A percentile compares a stretch with the other conserved stretches of the same genome.
Conservation (phyloP, 2,329 filamentous ascomycete species). For the Chrysoporthe austroafricana region DNA sequence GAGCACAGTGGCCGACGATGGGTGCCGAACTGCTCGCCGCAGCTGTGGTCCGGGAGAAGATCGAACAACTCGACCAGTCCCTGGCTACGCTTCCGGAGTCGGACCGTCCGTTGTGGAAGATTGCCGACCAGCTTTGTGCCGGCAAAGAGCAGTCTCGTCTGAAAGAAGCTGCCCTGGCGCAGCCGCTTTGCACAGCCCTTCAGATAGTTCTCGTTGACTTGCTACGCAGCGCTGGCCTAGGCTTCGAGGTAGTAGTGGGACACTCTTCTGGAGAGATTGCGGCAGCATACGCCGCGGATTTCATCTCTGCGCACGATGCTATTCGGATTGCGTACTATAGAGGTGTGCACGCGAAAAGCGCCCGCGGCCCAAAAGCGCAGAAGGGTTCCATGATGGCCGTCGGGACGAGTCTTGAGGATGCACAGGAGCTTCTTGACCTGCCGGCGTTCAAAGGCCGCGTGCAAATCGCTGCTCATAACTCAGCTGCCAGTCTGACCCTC, state of each 20-base stretch:
- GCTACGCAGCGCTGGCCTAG: constrained; percentile 37
- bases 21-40: constrained; percentile 37
- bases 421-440: constrained; percentile 21
- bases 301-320: constrained; percentile 35
- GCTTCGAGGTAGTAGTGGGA: constrained; percentile 35
- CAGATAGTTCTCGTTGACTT: constrained; percentile 47
- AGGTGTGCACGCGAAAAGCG: constrained; percentile 31
- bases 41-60: constrained; percentile 28
- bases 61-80: constrained; percentile 30
- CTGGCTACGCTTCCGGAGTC: constrained; percentile 23
- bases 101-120: constrained; percentile 32
- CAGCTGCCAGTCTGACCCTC: constrained; percentile 33
- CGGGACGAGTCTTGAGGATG: constrained; percentile 27
- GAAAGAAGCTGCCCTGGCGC: constrained; percentile 36
- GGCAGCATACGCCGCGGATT: constrained; percentile 45
- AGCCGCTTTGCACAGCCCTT: constrained; percentile 45
- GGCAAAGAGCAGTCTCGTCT: constrained; percentile 31
- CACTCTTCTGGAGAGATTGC: constrained; percentile 45
- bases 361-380: background rate
- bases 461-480: constrained; percentile 34
- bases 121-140: constrained; percentile 32
- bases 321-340: constrained; percentile 46
- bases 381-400: constrained; percentile 36
- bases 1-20: constrained; percentile 42
- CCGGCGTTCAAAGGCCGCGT: constrained; percentile 28